Conservation (phyloP, 202 grass and related monocot species). For the Schoenoplectus tabernaemontani region DNA sequence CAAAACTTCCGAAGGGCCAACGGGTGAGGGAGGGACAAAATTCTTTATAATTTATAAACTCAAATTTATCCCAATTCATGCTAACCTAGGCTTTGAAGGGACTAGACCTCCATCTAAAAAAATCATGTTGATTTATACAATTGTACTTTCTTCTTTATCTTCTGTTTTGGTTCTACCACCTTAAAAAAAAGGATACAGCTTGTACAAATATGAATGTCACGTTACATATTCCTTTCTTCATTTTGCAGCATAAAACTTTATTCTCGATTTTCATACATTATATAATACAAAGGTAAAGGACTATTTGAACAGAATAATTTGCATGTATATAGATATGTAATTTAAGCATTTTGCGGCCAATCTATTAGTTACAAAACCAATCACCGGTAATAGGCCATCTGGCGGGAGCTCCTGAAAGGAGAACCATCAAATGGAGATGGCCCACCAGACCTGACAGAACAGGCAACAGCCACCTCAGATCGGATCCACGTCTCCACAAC, state of each 20-base stretch:
- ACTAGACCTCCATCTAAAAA: not conserved
- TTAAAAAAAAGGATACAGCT: not conserved
- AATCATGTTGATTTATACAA: not conserved
- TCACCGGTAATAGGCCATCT: constrained; percentile 98
- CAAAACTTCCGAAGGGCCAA: not conserved
- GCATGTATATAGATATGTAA: not conserved
- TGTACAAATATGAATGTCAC: not conserved
- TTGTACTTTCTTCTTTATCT: no score
- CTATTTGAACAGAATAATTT: not conserved
- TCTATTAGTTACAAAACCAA: not conserved
- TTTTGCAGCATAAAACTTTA: not conserved
- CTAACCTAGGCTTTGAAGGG: not conserved
- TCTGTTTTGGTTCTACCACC: no score
- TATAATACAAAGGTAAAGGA: not conserved
- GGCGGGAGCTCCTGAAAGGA: constrained; percentile 81
- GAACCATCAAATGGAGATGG: constrained; percentile 61
- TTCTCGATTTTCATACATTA: not conserved
- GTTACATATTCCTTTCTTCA: not conserved
- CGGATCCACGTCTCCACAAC: constrained; percentile 86
- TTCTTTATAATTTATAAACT: not conserved
- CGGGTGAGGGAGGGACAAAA: not conserved
- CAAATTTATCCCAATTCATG: not conserved
- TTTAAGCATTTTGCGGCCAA: not conserved
- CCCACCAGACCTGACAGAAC: constrained; percentile 32
- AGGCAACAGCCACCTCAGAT: constrained; percentile 31